Evolutionary conservation across 495 filamentous ascomycete genomes (phyloP).

Genomic region (Xylaria nigripes): DNA sequence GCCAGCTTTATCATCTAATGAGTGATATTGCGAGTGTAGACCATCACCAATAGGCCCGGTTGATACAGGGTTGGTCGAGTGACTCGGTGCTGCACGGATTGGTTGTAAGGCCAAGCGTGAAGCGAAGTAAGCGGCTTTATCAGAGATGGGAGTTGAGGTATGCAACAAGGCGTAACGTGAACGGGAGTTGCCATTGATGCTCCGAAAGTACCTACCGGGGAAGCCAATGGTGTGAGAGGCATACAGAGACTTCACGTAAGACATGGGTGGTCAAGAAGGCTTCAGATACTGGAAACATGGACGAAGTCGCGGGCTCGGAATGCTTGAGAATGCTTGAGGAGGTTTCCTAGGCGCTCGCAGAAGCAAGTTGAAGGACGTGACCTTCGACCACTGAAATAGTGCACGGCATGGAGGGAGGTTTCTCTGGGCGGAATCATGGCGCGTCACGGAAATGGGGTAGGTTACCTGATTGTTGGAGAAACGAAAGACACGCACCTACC

Average conservation of each 20-base stretch:
- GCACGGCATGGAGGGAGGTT: constrained; percentile 9
- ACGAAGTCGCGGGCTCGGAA: constrained; percentile 14
- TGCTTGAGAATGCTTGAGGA: constrained; percentile 15
- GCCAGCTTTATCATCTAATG: background rate
- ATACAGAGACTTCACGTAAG: background rate
- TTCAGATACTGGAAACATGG: constrained; percentile 4
- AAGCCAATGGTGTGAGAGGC: background rate
- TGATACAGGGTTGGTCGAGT: background rate
- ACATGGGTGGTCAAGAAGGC: background rate
- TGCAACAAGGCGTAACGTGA: background rate
- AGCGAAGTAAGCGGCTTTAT: background rate
- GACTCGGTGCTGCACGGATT: background rate
- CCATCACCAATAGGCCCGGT: background rate
- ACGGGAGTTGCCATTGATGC: background rate
- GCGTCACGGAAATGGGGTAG: no score
- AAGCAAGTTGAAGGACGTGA: constrained; percentile 8
- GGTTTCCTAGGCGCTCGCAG: constrained; percentile 12
- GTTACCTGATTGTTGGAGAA: no score
- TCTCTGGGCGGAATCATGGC: background rate
- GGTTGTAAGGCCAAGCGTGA: background rate
- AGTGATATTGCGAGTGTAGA: background rate
- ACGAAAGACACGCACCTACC: no score
- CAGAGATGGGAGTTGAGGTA: background rate
- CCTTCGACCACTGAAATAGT: constrained; percentile 6
- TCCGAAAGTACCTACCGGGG: background rate